These are phyloP conservation scores for Mycena maculata DNA, from an alignment of 768 basidiomycete genomes.

Conservation along the genomic window DNA sequence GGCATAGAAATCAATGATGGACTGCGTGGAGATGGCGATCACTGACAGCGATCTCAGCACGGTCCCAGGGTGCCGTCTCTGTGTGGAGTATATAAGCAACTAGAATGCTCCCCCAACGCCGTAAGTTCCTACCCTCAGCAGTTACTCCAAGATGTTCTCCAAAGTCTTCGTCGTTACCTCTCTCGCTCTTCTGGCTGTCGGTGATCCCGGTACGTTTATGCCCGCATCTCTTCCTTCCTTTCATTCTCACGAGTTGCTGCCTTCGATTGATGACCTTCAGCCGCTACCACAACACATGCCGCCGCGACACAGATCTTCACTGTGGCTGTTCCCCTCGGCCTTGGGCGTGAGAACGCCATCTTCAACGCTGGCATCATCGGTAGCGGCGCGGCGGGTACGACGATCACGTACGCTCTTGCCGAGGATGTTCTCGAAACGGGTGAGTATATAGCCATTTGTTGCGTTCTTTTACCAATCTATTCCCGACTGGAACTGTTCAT, in stretches of 20 bases:
- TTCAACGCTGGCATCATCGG: constrained; percentile 23
- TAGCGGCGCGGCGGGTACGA: constrained; percentile 4
- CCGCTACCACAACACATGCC: constrained; percentile 6
- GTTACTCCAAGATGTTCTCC: constrained; percentile 12
- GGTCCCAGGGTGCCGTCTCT: constrained; percentile 5
- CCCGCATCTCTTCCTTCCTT: not conserved
- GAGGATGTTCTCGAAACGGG: constrained; percentile 18
- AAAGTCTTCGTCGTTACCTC: constrained; percentile 8
- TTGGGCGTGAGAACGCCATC: constrained; percentile 16
- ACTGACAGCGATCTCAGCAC: constrained; percentile 5
- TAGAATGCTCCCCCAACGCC: constrained; percentile 5
- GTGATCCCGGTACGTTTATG: constrained; percentile 8
- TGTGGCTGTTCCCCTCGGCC: constrained; percentile 13
- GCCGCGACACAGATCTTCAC: constrained; percentile 9
- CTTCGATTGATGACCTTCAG: constrained; percentile 6
- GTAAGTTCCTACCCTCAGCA: not conserved
- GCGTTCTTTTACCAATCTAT: not conserved
- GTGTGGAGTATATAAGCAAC: constrained; percentile 10
- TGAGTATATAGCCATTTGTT: constrained; percentile 1
- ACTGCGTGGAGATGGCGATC: constrained; percentile 8
- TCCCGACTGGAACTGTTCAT: constrained; percentile 13
- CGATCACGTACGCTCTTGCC: constrained; percentile 12
- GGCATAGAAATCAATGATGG: too few species aligned
- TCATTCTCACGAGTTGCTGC: constrained; percentile 1
- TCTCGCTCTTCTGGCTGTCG: constrained; percentile 17